Evolutionary conservation across 176 grass and related monocot genomes (phyloP), one percentile per base, ranked within the genome.

Genomic region (Rhynchospora tenuis): DNA sequence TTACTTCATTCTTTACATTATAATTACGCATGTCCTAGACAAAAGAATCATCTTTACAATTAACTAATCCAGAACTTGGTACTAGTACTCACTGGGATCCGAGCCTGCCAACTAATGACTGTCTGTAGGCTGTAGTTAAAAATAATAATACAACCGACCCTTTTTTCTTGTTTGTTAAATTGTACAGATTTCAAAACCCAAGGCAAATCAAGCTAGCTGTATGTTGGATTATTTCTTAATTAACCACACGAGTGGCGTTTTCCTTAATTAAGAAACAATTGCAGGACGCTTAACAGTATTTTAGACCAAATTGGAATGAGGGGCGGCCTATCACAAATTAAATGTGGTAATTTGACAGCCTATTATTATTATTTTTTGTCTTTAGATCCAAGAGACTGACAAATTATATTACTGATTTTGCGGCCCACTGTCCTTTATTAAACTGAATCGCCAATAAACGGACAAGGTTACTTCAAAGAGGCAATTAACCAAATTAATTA

Each of bases 61-160:
- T 62, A 81, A 62, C 50, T 81, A 81, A 81, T 26, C 6, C 9
- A 63, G 7, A 47, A 16, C 5, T 62, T 80, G 26, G 52, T 80
- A 62, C 55, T 44, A 61, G 27, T 20, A 43, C 15, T 38, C 14
- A 24, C 31, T 44, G 54, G 77, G 55, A 80, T 61, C 17, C 10
- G 54, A 80, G 52, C 77, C 19, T 63, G 79, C 59, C 79, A 81
- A 81, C 59, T 81, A 81, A 81, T 81, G 33, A 81, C 79, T 64
- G 78, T 42, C 57, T 29, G 79, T 43, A 51, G 38, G 38, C 1
- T 45, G 14, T 14, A 51, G 48, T 51, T 51, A 74, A 51, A 81
- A 80, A 44, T 59, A 81, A 23, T 43, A 79, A 59, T 59, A 50
- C 45, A 81, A 48, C 79, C 79, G 56, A 81, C 79, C 59, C 65